Evolutionary conservation across 257 asterid genomes (phyloP), one percentile per base, ranked within the genome.

Genomic region (Lantana camara): DNA sequence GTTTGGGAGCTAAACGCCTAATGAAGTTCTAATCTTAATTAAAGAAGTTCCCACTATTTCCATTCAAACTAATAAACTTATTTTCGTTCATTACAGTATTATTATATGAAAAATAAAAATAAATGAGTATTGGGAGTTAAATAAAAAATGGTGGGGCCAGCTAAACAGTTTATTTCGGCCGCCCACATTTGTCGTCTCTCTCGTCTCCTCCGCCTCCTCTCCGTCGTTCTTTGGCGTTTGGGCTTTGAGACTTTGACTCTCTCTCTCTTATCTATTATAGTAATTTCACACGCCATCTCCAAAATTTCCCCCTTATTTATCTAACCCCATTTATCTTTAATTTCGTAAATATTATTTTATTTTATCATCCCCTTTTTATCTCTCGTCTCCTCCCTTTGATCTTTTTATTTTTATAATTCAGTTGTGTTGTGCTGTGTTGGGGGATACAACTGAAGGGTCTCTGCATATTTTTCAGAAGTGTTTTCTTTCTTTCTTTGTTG

Each of bases 101-200:
- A n/a, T n/a, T 29, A 46, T 46, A 63, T 35, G 40, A 12, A 63
- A 27, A 54, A 42, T 12, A 19, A 9, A 38, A 42, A 11, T 1
- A 0, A 56, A 72, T 65, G 46, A 52, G 58, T 56, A 34, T 1
- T 47, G 52, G 67, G 62, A 20, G n/a, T 70, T 53, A 40, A 24
- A 66, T 24, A 38, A 45, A n/a, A 57, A 56, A 40, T 0, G 15
- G n/a, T 22, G 83, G 72, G 1, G 70, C 81, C 23, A 59, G 44
- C 7, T 32, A 5, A 57, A 63, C 68, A 66, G 82, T 76, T 58
- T 54, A 75, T 45, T 69, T 62, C 66, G 77, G 82, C 83, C 83
- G 87, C 73, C 82, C 81, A 50, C 35, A 1, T 77, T 81, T 78
- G 87, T 81, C 84, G 78, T 75, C 82, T 81, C 80, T 56, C 79